Evolutionary conservation across 2,329 filamentous ascomycete species (phyloP), one percentile per base, ranked within the genome.

Genomic region (Blastomyces gilchristii): DNA sequence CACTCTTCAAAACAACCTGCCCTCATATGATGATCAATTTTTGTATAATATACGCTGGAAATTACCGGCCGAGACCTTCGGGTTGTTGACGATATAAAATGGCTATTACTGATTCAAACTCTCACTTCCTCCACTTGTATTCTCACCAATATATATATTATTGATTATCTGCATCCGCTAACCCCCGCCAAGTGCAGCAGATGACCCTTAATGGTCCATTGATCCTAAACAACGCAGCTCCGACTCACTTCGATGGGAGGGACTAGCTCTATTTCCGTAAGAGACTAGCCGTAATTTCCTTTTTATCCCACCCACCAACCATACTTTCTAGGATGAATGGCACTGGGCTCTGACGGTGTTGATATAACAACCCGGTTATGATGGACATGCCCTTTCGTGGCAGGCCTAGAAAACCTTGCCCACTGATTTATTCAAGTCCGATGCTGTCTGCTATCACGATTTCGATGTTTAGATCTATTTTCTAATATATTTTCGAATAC

Each of bases 401-500:
- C 91, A 96, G 91, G 91, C 91, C 90, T 96, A 95, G 91, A 95
- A 96, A 96, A 96, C 92, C 91, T 96, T 86, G 91, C 90, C 91
- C 89, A 93, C 91, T 96, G 91, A 96, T 80, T 37, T 73, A 66
- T 63, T 62, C 41, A 66, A 57, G 11, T 56, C 43, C n/a, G 45
- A 45, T 22, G 9, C 9, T 49, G 9, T 28, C 37, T 4, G 14
- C 22, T 49, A 50, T 37, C 18, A 31, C 16, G 14, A 49, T 12
- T 49, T 49, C 57, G 16, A 59, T 47, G 9, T 14, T 12, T 4
- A 47, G 12, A 47, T 49, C 8, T 28, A 56, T n/a, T 47, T 37
- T 56, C 50, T 56, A 58, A 53, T 37, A 9, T 31, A 22, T 58
- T n/a, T 22, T 37, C 31, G 16, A 22, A 34, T 28, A 12, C 7